Evolutionary conservation across 176 grass and related monocot genomes (phyloP), one percentile per base, ranked within the genome.

Genomic region (Dendrocalamus sinicus): DNA sequence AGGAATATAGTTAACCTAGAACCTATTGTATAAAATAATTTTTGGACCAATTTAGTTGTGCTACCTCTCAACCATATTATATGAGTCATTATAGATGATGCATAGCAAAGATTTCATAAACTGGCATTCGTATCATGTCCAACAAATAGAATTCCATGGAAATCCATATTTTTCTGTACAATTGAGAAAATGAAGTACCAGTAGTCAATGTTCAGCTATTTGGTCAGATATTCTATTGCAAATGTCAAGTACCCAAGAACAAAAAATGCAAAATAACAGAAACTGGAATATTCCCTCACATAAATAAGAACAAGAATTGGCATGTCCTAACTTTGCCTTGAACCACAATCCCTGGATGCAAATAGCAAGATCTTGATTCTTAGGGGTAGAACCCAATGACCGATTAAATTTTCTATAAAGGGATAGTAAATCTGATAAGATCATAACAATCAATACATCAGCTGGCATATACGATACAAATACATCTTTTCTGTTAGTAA

Each of bases 31-130:
- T 70, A 19, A 26, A 41, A 11, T 30, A 59, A 20, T 22, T 11
- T 44, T 59, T 45, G n/a, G 67, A 82, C 52, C 52, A 26, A 2
- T 70, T 70, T 70, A 58, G 8, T 2, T 43, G 35, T 19, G 35
- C 13, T 62, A 46, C 15, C 53, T 45, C 16, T 44, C 51, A 45
- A 51, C 44, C 15, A 50, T 61, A 84, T 84, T 52, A 4, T 41
- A 23, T 40, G 28, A 24, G 22, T 51, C 37, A 82, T 57, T 53
- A 53, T 15, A 71, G 35, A 9, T 28, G 20, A 67, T 53, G 12
- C 20, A 75, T 5, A 67, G 55, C 61, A 67, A 54, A 32, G 22
- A 85, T 76, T 76, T 76, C 61, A 85, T 60, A 67, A 76, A 77
- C 14, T 40, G 8, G 35, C 32, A 67, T 19, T 55, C 60, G 20